These are phyloP conservation scores for Rubroboletus satanas DNA, from an alignment of 768 basidiomycete species.

Conservation along the genomic window DNA sequence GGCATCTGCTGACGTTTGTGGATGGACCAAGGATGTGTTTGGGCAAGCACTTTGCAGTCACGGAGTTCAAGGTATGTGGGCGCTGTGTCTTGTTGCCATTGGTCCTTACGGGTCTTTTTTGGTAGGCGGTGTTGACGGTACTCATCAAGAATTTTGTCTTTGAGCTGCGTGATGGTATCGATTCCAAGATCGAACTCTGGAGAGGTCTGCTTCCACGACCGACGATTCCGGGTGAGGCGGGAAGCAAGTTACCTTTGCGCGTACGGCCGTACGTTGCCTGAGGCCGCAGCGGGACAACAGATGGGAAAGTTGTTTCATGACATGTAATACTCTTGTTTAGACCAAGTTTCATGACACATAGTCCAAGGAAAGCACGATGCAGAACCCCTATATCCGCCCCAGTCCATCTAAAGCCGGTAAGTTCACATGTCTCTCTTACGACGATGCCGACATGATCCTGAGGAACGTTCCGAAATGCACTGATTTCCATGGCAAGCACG, in stretches of 20 bases:
- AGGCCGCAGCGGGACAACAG: not conserved
- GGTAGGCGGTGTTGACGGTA: constrained; percentile 41
- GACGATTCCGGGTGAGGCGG: constrained; percentile 16
- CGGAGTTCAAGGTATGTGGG: constrained; percentile 31
- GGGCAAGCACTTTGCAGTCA: constrained; percentile 45
- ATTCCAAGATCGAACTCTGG: constrained; percentile 5
- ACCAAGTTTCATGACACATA: no score
- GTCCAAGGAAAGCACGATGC: no score
- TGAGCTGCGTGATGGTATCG: constrained; percentile 35
- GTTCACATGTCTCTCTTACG: no score
- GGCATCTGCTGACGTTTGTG: constrained; percentile 49
- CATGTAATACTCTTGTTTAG: no score
- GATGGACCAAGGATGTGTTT: constrained; percentile 49
- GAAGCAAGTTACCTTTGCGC: constrained; percentile 21
- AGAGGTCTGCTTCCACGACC: constrained; percentile 6
- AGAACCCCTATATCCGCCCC: not conserved
- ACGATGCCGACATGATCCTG: no score
- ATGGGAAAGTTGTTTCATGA: not conserved
- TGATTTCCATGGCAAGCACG: no score
- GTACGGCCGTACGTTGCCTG: constrained; percentile 9
- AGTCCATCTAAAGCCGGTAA: no score
- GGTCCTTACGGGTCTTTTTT: not conserved
- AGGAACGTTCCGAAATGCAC: no score
- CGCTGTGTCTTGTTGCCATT: not conserved
- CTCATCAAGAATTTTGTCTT: constrained; percentile 40